Evolutionary conservation across 1,284 basidiomycete genomes (phyloP), one percentile per base, ranked within the genome.

Genomic region (Thelephora terrestris): DNA sequence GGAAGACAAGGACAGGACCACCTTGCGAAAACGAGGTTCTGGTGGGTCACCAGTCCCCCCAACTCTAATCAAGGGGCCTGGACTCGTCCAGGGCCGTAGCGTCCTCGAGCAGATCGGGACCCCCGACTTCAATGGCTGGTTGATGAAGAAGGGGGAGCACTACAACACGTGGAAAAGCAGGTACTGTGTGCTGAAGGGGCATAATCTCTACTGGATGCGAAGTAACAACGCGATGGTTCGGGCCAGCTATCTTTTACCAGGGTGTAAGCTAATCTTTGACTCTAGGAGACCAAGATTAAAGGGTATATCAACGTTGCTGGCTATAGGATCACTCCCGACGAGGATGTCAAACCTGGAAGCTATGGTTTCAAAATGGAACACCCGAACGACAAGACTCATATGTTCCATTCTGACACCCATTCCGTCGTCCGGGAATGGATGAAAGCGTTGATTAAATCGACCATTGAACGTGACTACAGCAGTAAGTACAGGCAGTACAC

Each of bases 381-480:
- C 57, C 89, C 94, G 43, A 71, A 73, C 7, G 88, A 92, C 61
- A 91, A 88, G 67, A 76, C 88, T 2, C 92, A 99, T 66, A 90
- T 72, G 62, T 99, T 99, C 67, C 89, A 87, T 54, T 88, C 88
- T 0, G 86, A 93, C 34, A 93, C 98, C 61, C 89, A 92, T 62
- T 63, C 69, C 4, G 66, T 81, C 35, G 76, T 97, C 43, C 79
- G 96, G 12, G 91, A 92, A 56, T 99, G 96, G 96, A 99, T 99
- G 95, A 99, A 99, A 72, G 91, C 92, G 9, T 79, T 99, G 58
- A 97, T 98, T 91, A 99, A 99, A 67, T 89, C 93, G 2, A 98
- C 95, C 4, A 99, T 99, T 59, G 86, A 81, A 16, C 73, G 96
- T 49, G 92, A 96, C 64, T 95, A 93, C 62, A 75, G 82, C 10